Evolutionary conservation across 352 stramenopile species (phyloP), one percentile per base, ranked within the genome.

Genomic region (Pythium vanterpoolii): DNA sequence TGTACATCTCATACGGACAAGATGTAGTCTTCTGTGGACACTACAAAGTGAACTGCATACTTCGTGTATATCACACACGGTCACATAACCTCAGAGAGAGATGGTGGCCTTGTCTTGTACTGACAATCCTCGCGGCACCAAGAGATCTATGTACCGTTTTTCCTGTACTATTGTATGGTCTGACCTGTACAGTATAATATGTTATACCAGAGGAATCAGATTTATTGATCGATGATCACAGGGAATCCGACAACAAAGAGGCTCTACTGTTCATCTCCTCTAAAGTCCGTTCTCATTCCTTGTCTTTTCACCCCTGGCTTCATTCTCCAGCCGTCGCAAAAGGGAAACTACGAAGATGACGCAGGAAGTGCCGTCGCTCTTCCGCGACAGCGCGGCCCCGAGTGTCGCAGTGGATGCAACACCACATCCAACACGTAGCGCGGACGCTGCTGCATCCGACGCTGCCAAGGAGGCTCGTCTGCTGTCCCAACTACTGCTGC

Each of bases 401-500:
- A 60, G 50, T 34, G 50, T 14, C 33, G 19, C 59, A 19, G 43
- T 49, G 19, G 50, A 45, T 23, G 8, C 59, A 1, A 21, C 30
- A 2, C 13, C 44, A 28, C 50, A 21, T 40, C 7, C 50, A 13
- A 44, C 59, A 42, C 47, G 44, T 45, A 52, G 57, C 31, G 40
- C 27, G 48, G 57, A 58, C 38, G 31, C 42, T 2, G 33, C 40
- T 18, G 60, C 51, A 19, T 64, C 62, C 5, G 62, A 70, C 23
- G 56, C 63, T 18, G 57, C 63, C 34, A 66, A 63, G 31, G 68
- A 78, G 40, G 72, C 70, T 48, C 68, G 46, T 33, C 60, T 87
- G 19, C 64, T 86, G 21, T 72, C 73, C 18, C 76, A 76, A n/a
- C 39, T 89, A 42, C 60, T 76, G 31, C 27, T 69, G 46, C 58